Conservation (phyloP, 371 early-diverging fungal species). For the Actinomucor elegans region DNA sequence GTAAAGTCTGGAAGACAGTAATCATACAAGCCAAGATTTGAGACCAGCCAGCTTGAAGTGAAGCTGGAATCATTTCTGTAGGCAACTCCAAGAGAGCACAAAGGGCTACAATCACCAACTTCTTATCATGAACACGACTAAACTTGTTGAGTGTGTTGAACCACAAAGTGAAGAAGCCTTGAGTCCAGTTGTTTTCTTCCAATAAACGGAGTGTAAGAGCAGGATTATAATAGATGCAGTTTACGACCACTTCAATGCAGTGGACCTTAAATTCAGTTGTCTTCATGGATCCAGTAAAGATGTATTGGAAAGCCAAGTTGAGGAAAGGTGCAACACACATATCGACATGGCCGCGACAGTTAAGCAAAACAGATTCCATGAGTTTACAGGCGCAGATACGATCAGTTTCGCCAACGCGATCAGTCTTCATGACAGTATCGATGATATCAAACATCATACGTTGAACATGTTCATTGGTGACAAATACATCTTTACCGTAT, state of each 20-base stretch:
- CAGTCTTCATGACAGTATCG: conserved; percentile 71
- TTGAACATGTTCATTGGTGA: conserved; percentile 60
- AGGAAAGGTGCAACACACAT: conserved; percentile 61
- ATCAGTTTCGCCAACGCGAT: conserved; percentile 68
- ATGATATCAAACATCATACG: conserved; percentile 68
- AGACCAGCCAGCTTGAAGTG: conserved; percentile 70
- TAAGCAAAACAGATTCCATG: conserved; percentile 75
- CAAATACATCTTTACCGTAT: conserved; percentile 76
- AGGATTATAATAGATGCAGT: conserved; percentile 86
- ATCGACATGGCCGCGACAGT: conserved; percentile 78
- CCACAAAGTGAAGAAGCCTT: conserved; percentile 82
- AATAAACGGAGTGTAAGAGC: conserved; percentile 68
- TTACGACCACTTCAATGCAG: conserved; percentile 70
- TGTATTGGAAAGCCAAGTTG: conserved; percentile 63
- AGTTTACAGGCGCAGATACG: conserved; percentile 76
- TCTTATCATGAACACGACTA: conserved; percentile 90
- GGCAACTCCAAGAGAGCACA: conserved; percentile 76
- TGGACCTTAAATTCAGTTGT: conserved; percentile 56
- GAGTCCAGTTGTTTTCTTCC: conserved; percentile 76
- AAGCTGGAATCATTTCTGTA: conserved; percentile 65
- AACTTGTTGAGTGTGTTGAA: conserved; percentile 71
- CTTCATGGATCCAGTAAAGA: conserved; percentile 63
- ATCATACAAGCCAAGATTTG: conserved; percentile 67
- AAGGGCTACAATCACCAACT: conserved; percentile 80
- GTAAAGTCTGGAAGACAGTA: conserved; percentile 71